phyloP scores from a whole-genome alignment of 164 flowering plant genomes.

The Nelumbo lutea region DNA sequence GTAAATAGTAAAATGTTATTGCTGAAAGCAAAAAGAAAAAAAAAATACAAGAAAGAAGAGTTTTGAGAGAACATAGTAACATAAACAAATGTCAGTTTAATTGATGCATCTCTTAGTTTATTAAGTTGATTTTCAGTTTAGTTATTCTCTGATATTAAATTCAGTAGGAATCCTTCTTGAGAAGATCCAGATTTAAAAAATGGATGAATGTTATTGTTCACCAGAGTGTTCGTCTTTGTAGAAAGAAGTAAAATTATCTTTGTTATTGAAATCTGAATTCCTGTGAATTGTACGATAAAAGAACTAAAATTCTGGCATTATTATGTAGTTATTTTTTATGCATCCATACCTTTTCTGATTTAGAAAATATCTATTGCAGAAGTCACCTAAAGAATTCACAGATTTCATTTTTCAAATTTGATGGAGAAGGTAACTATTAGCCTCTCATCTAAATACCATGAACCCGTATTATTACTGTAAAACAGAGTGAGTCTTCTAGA shows the following conservation, averaged over 20 bases:
- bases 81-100: no score
- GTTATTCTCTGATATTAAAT: background rate
- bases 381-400: background rate
- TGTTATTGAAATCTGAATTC: background rate
- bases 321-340: background rate
- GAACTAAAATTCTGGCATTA: background rate
- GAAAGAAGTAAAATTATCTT: background rate
- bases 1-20: no score
- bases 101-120: background rate
- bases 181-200: background rate
- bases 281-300: background rate
- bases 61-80: no score
- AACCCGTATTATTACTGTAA: conserved; percentile 23
- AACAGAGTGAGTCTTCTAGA: conserved; percentile 25
- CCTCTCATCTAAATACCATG: conserved; percentile 25
- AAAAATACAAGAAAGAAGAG: no score
- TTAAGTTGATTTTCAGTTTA: background rate
- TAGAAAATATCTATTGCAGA: background rate
- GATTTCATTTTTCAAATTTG: conserved; percentile 12
- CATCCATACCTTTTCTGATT: background rate
- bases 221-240: background rate
- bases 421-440: conserved; percentile 11
- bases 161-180: background rate
- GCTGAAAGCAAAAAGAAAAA: no score
- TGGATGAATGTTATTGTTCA: background rate